phyloP scores from a whole-genome alignment of 129 eudicot species.

The Tanacetum coccineum region DNA sequence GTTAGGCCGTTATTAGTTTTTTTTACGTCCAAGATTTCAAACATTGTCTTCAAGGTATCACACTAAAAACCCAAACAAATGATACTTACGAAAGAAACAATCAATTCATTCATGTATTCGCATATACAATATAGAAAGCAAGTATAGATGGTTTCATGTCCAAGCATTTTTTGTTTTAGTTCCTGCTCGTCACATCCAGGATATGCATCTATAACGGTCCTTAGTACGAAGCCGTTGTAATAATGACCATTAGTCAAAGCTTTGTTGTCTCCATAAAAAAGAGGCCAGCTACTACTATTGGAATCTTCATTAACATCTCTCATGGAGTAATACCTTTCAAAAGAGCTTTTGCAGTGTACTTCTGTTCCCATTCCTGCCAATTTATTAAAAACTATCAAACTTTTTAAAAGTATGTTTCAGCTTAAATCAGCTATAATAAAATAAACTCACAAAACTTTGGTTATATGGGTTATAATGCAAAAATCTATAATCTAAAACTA shows the following conservation, averaged over 20 bases:
- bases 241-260: slow-evolving; percentile 59
- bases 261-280: slow-evolving; percentile 56
- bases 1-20: no score
- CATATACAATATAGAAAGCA: no score
- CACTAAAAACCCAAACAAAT: no score
- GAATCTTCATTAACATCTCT: no score
- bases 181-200: slow-evolving; percentile 64
- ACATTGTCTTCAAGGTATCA: no score
- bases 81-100: no score
- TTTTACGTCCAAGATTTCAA: no score
- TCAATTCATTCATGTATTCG: no score
- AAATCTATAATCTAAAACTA: not conserved
- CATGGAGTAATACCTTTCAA: slow-evolving; percentile 70
- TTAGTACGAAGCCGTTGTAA: slow-evolving; percentile 50
- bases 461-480: slow-evolving; percentile 2
- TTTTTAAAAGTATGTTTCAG: not conserved
- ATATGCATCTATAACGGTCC: slow-evolving; percentile 41
- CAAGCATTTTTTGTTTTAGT: slow-evolving; percentile 79
- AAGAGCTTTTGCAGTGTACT: slow-evolving; percentile 62
- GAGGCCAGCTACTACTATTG: slow-evolving; percentile 82
- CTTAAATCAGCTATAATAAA: not conserved
- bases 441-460: no score
- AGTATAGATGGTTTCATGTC: slow-evolving; percentile 86
- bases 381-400: not conserved
- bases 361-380: slow-evolving; percentile 90